Evolutionary conservation across 2,329 filamentous ascomycete genomes (phyloP).

Genomic region (Penicillium sp.): DNA sequence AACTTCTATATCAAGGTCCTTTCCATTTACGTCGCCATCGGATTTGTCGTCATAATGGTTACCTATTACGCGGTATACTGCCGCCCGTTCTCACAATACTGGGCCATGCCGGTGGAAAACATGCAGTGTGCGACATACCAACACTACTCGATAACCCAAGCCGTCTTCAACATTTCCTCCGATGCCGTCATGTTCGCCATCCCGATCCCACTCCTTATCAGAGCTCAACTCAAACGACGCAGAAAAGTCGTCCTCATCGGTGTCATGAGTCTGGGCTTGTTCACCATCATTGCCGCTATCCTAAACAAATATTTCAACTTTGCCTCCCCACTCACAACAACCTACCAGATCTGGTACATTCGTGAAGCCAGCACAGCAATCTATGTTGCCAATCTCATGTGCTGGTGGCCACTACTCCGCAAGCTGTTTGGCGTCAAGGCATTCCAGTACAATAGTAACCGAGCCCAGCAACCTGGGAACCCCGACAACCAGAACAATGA

Average conservation of each 20-base stretch:
- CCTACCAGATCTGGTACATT: conserved; percentile 45
- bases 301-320: conserved; percentile 50
- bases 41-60: conserved; percentile 50
- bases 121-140: conserved; percentile 43
- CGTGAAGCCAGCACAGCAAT: conserved; percentile 41
- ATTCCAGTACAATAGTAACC: conserved; percentile 28
- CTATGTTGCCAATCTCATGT: conserved; percentile 47
- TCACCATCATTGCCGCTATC: conserved; percentile 46
- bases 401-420: conserved; percentile 32
- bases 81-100: conserved; percentile 50
- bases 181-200: conserved; percentile 41
- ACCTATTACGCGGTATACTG: conserved; percentile 51
- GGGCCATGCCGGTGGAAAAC: conserved; percentile 45
- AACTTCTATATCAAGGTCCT: conserved; percentile 41
- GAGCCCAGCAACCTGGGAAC: conserved; percentile 15
- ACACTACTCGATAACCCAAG: conserved; percentile 43
- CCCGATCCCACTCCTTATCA: conserved; percentile 37
- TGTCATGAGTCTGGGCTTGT: conserved; percentile 40
- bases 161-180: conserved; percentile 46
- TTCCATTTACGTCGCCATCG: conserved; percentile 42
- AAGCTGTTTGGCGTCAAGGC: conserved; percentile 29
- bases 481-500: conserved; percentile 18
- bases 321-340: conserved; percentile 34
- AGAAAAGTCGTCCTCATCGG: conserved; percentile 36
- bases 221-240: conserved; percentile 32